phyloP scores from a whole-genome alignment of 495 filamentous ascomycete genomes.

The Xylaria acuta region DNA sequence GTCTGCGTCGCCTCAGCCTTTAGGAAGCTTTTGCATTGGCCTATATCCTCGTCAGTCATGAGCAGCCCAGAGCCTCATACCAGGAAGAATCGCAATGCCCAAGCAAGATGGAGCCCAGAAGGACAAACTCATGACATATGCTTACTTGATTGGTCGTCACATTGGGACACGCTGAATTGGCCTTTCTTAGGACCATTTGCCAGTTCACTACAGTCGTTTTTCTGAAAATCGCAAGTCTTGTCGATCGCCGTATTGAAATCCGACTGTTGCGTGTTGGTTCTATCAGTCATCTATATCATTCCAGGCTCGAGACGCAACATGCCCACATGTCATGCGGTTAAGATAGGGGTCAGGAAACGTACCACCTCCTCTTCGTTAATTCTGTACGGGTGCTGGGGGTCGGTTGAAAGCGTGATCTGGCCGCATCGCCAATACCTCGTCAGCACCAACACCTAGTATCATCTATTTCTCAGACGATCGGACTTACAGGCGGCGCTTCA shows the following conservation, averaged over 20 bases:
- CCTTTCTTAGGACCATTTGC: conserved; percentile 38
- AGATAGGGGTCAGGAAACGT: conserved; percentile 26
- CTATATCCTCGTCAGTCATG: conserved; percentile 27
- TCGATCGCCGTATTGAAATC: conserved; percentile 51
- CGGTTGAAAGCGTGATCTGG: conserved; percentile 17
- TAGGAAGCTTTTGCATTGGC: conserved; percentile 38
- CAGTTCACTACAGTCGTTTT: conserved; percentile 42
- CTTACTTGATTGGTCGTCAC: conserved; percentile 47
- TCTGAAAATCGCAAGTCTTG: conserved; percentile 47
- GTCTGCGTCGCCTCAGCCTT: conserved; percentile 31
- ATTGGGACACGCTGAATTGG: conserved; percentile 40
- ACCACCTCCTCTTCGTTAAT: conserved; percentile 56
- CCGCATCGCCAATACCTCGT: background rate
- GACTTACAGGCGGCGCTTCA: conserved; percentile 16
- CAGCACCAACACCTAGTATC: background rate
- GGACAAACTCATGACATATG: background rate
- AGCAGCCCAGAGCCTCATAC: background rate
- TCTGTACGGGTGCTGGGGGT: conserved; percentile 44
- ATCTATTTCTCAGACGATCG: conserved; percentile 25
- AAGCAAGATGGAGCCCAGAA: background rate
- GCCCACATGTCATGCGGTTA: background rate
- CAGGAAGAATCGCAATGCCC: no score
- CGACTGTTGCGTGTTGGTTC: conserved; percentile 31
- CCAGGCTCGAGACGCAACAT: background rate
- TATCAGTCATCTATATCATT: conserved; percentile 6